These are phyloP conservation scores for Zoysia japonica DNA, from an alignment of 176 grass and related monocot species.

Conservation along the genomic window DNA sequence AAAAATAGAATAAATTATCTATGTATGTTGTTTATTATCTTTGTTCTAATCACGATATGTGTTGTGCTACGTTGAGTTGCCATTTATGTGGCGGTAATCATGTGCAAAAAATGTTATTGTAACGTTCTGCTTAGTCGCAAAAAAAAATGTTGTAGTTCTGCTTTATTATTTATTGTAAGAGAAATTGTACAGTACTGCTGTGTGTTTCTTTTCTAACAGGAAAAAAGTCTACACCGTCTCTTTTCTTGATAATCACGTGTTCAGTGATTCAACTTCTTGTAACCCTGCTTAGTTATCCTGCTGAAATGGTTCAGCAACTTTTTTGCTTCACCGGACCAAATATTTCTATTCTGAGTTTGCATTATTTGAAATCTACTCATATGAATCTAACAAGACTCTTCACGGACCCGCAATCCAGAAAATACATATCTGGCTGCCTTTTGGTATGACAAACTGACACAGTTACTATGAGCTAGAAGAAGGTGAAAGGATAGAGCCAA, in stretches of 20 bases:
- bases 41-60: not conserved
- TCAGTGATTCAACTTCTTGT: too few species aligned
- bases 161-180: not conserved
- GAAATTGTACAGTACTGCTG: not conserved
- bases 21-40: not conserved
- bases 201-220: too few species aligned
- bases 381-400: not conserved
- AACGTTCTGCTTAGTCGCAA: not conserved
- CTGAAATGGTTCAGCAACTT: too few species aligned
- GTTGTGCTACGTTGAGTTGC: not conserved
- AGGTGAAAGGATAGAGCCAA: too few species aligned
- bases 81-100: not conserved
- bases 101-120: not conserved
- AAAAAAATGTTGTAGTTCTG: not conserved
- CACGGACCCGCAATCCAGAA: not conserved
- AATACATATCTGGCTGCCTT: not conserved
- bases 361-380: not conserved
- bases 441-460: too few species aligned
- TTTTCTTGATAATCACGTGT: not conserved
- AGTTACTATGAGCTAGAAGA: not conserved
- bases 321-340: too few species aligned
- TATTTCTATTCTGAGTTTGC: not conserved
- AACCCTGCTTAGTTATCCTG: too few species aligned
- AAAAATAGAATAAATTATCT: conserved; percentile 19
- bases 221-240: too few species aligned